These are phyloP conservation scores for Xerocomus nothofagi DNA, from an alignment of 1,284 basidiomycete species.

Conservation along the genomic window DNA sequence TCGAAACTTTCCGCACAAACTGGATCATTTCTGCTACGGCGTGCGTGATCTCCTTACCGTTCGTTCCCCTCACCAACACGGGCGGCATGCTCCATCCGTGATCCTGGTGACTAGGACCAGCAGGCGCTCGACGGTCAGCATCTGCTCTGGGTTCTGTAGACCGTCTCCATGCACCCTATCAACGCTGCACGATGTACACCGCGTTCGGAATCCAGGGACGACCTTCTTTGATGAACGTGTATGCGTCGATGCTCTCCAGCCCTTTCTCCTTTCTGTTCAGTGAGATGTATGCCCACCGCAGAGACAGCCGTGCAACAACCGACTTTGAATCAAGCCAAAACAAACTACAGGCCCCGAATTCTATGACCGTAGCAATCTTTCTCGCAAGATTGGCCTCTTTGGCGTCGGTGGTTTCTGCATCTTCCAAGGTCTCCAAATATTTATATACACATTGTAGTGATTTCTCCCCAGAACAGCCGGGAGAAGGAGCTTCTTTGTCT, in stretches of 20 bases:
- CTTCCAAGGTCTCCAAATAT: slow-evolving; percentile 23
- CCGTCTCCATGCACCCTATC: not conserved
- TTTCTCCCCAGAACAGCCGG: slow-evolving; percentile 16
- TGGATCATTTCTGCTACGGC: too few relatives aligned
- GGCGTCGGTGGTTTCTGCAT: slow-evolving; percentile 29
- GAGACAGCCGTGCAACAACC: slow-evolving; percentile 11
- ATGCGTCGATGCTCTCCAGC: not conserved
- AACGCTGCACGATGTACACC: not conserved
- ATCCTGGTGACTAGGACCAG: not conserved
- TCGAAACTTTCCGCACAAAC: slow-evolving; percentile 26
- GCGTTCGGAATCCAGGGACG: slow-evolving; percentile 18
- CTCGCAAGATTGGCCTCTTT: slow-evolving; percentile 26
- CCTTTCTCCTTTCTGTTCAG: not conserved
- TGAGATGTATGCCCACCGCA: slow-evolving; percentile 10
- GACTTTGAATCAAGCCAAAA: slow-evolving; percentile 28
- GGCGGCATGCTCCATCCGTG: not conserved
- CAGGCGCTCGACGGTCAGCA: not conserved
- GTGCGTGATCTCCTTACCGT: not conserved
- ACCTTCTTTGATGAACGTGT: not conserved
- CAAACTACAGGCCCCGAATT: slow-evolving; percentile 30
- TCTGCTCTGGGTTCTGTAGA: not conserved
- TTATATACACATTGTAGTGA: slow-evolving; percentile 21
- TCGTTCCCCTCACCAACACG: not conserved
- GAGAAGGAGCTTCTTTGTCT: slow-evolving; percentile 26
- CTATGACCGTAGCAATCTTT: slow-evolving; percentile 31